Percentiles rank a stretch among this genome's conserved stretches.
These are phyloP conservation scores for Penicillium brasilianum DNA, from an alignment of 2,329 filamentous ascomycete species.

Conservation along the genomic window DNA sequence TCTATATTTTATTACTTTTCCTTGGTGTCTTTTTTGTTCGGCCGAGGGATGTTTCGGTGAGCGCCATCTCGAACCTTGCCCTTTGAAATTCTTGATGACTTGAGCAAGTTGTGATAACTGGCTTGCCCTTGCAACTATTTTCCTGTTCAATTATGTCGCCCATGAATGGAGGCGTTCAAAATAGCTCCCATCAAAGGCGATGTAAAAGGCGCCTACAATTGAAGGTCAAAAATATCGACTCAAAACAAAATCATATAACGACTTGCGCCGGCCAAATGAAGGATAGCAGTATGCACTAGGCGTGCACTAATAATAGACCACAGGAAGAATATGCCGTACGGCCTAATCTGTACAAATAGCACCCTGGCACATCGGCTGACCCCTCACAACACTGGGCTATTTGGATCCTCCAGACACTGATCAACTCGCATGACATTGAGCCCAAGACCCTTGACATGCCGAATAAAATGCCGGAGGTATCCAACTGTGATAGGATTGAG, in stretches of 20 bases:
- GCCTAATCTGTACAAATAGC: neutral
- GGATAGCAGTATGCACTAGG: neutral
- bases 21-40: neutral
- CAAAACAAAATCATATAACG: neutral
- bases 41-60: neutral
- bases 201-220: neutral
- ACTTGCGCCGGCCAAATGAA: neutral
- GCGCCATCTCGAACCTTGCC: neutral
- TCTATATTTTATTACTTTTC: neutral
- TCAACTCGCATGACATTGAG: conserved; percentile 70
- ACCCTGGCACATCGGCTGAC: neutral
- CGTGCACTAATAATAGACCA: conserved; percentile 16
- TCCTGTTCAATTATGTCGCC: neutral
- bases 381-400: conserved; percentile 28
- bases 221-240: no score
- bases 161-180: neutral
- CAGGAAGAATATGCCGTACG: neutral
- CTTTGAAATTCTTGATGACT: neutral
- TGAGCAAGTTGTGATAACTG: neutral
- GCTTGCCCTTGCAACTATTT: neutral
- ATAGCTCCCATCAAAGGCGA: neutral
- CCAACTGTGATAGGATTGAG: conserved; percentile 67
- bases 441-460: conserved; percentile 65
- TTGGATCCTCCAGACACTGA: conserved; percentile 67
- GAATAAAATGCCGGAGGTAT: conserved; percentile 69